phyloP scores from a whole-genome alignment of 257 asterid genomes.

The Petunia axillaris region DNA sequence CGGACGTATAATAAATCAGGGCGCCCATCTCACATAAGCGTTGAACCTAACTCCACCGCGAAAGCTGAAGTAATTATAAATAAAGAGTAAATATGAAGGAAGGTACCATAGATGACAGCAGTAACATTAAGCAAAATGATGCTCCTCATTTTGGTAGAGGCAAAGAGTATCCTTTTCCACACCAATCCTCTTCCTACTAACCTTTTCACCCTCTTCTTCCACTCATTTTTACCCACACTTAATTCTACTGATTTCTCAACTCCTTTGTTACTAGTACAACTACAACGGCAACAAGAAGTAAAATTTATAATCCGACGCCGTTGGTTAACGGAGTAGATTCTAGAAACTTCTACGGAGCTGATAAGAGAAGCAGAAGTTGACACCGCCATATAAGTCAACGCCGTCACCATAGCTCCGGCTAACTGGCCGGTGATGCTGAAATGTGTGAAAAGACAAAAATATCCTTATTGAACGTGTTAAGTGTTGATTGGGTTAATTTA shows the following conservation, averaged over 20 bases:
- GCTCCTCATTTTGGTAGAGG: conserved; percentile 65
- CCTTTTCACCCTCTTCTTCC: conserved; percentile 29
- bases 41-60: too few species aligned
- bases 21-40: too few species aligned
- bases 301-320: not conserved
- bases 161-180: conserved; percentile 55
- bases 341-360: too few species aligned
- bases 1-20: too few species aligned
- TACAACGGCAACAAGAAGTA: not conserved
- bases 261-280: not conserved
- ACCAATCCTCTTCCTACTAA: conserved; percentile 47
- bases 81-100: not conserved
- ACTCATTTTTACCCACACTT: conserved; percentile 5
- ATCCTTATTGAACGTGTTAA: not conserved
- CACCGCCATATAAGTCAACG: not conserved
- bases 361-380: not conserved
- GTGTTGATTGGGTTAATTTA: not conserved
- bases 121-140: conserved; percentile 69
- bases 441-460: not conserved
- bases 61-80: too few species aligned
- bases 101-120: conserved; percentile 66
- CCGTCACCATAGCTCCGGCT: conserved; percentile 16
- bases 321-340: not conserved
- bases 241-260: not conserved
- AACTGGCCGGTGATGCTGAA: not conserved